A percentile compares a stretch with the other conserved stretches of the same genome.
Conservation (phyloP, 257 asterid genomes). For the Verbena officinalis region DNA sequence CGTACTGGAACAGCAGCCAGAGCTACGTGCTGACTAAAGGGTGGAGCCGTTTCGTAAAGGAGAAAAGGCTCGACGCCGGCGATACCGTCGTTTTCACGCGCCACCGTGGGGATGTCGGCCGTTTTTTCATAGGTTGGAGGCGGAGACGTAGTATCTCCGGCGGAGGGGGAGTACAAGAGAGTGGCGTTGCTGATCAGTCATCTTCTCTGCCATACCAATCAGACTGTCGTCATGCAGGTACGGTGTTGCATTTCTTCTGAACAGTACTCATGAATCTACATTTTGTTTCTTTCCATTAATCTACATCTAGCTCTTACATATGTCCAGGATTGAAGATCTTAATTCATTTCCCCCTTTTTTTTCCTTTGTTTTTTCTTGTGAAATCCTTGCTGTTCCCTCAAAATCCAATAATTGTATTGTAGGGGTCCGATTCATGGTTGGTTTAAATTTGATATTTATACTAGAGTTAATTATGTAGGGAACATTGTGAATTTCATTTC, state of each 20-base stretch:
- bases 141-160: slow-evolving; percentile 32
- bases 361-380: no score
- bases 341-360: no score
- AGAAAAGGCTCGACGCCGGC: slow-evolving; percentile 78
- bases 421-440: no score
- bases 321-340: no score
- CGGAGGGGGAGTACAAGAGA: background rate
- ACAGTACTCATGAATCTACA: background rate
- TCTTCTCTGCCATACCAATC: slow-evolving; percentile 50
- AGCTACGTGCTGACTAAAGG: slow-evolving; percentile 93
- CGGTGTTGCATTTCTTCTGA: slow-evolving; percentile 10
- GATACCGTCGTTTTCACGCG: slow-evolving; percentile 70
- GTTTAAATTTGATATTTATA: no score
- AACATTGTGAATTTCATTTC: no score
- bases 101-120: slow-evolving; percentile 54
- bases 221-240: slow-evolving; percentile 72
- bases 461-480: no score
- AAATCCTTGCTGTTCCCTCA: no score
- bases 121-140: slow-evolving; percentile 81
- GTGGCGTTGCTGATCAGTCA: slow-evolving; percentile 27
- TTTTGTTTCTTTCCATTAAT: background rate
- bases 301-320: background rate
- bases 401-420: no score
- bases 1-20: slow-evolving; percentile 94
- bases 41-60: slow-evolving; percentile 96